These are phyloP conservation scores for Colletotrichum eleusines DNA, from an alignment of 2,329 filamentous ascomycete species.

Conservation along the genomic window DNA sequence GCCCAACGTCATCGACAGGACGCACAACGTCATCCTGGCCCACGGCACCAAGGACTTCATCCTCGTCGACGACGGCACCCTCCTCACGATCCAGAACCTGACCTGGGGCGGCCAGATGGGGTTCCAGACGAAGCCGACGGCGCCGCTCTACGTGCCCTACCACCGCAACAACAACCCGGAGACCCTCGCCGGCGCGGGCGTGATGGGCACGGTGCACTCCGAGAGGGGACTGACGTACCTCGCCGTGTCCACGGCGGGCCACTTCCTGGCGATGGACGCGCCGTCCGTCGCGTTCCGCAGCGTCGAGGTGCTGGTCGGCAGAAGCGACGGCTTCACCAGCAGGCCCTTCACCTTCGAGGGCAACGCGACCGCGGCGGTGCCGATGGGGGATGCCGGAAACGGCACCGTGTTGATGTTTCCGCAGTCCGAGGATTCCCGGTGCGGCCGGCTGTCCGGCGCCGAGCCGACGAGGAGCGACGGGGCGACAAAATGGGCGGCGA, in stretches of 20 bases:
- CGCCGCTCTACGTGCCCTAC: constrained; percentile 76
- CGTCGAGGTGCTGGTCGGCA: constrained; percentile 80
- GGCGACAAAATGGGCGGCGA: not conserved
- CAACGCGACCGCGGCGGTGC: constrained; percentile 14
- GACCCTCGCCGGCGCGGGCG: constrained; percentile 66
- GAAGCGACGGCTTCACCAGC: constrained; percentile 67
- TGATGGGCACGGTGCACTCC: constrained; percentile 76
- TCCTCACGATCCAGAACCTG: constrained; percentile 84
- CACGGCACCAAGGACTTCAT: constrained; percentile 79
- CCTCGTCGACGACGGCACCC: constrained; percentile 75
- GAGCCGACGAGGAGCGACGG: not conserved
- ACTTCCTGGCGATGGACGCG: constrained; percentile 77
- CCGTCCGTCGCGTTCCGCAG: constrained; percentile 77
- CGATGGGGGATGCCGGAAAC: constrained; percentile 8
- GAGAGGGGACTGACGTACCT: constrained; percentile 83
- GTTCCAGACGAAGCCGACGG: constrained; percentile 70
- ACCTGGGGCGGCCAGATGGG: constrained; percentile 80
- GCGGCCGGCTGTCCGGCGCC: constrained; percentile 1
- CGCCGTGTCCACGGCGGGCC: constrained; percentile 72
- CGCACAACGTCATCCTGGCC: constrained; percentile 78
- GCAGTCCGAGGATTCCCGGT: constrained; percentile 20
- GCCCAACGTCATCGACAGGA: constrained; percentile 78
- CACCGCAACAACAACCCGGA: constrained; percentile 56
- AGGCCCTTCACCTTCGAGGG: constrained; percentile 52
- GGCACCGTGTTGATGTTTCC: constrained; percentile 36